Conservation (phyloP, 768 basidiomycete species). For the Lentinula raphanica region DNA sequence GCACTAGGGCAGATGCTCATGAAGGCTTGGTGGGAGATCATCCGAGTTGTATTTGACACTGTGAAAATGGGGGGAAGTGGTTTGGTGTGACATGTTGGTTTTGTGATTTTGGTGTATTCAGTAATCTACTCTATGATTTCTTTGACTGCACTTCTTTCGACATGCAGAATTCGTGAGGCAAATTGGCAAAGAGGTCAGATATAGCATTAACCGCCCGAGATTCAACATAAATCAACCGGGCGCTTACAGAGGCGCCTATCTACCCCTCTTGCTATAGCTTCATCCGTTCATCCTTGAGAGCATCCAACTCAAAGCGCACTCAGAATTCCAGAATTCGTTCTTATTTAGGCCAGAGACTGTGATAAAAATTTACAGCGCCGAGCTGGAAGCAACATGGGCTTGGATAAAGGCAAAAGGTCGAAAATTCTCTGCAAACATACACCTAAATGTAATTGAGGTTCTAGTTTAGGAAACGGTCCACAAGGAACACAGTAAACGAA, state of each 20-base stretch:
- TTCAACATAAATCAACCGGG: no score
- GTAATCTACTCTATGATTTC: no score
- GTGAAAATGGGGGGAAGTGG: conserved; percentile 75
- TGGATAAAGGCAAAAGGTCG: conserved; percentile 4
- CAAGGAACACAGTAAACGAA: neutral
- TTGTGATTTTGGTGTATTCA: neutral
- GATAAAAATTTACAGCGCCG: no score
- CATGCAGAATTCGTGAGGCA: no score
- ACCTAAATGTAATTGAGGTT: neutral
- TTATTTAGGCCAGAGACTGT: no score
- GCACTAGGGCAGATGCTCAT: conserved; percentile 17
- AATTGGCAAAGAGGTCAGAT: no score
- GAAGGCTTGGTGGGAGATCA: conserved; percentile 45
- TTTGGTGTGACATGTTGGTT: conserved; percentile 37
- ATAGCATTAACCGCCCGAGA: no score
- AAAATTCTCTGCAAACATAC: neutral
- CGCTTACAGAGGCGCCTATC: neutral
- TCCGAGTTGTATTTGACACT: conserved; percentile 57
- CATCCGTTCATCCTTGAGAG: neutral
- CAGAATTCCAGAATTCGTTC: no score
- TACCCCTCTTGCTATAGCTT: neutral
- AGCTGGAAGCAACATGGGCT: neutral
- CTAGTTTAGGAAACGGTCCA: conserved; percentile 2
- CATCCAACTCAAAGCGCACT: neutral
- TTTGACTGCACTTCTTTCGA: no score